phyloP scores from a whole-genome alignment of 176 grass and related monocot genomes.

The Leersia perrieri region DNA sequence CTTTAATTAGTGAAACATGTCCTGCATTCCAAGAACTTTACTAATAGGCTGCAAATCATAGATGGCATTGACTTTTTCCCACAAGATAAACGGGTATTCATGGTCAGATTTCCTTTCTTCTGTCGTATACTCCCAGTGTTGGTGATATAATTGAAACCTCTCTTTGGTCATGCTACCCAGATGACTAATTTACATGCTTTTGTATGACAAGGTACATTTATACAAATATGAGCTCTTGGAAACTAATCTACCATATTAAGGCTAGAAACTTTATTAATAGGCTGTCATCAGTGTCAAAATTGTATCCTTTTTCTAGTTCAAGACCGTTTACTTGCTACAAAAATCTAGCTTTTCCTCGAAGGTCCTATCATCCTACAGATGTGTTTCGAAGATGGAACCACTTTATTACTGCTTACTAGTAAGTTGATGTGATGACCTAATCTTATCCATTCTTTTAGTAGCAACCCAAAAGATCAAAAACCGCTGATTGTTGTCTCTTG shows the following conservation, averaged over 20 bases:
- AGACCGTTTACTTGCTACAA: neutral
- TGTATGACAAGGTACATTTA: neutral
- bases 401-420: neutral
- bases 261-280: neutral
- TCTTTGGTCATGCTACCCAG: neutral
- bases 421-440: neutral
- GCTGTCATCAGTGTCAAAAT: constrained; percentile 1
- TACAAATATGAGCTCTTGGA: neutral
- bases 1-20: no score
- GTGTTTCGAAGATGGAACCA: neutral
- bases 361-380: neutral
- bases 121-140: neutral
- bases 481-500: neutral
- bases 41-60: no score
- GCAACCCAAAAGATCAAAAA: neutral
- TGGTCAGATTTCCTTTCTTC: neutral
- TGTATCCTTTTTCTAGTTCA: neutral
- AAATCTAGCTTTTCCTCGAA: neutral
- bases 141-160: neutral
- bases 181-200: neutral
- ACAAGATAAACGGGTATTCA: neutral
- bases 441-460: neutral
- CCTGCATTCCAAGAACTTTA: no score
- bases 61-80: neutral
- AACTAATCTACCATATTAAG: neutral